Evolutionary conservation across 495 filamentous ascomycete species (phyloP).

Genomic region (Oleoguttula mirabilis): DNA sequence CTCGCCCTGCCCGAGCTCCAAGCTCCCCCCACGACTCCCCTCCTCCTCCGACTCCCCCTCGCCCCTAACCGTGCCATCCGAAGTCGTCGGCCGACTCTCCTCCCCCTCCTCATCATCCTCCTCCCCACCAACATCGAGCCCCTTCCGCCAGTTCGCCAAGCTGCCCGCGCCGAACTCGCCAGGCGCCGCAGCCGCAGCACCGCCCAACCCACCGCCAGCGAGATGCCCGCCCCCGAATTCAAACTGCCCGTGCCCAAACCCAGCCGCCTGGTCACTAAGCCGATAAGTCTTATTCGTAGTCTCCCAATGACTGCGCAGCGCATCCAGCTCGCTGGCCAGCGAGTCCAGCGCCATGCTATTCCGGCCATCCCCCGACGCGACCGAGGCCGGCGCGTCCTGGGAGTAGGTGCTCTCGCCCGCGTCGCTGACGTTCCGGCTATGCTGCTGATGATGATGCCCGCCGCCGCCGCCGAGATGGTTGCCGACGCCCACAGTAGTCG

Average conservation of each 20-base stretch:
- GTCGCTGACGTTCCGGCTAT: constrained; percentile 29
- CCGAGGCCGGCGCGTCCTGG: constrained; percentile 1
- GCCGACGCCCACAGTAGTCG: no score
- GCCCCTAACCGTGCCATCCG: constrained; percentile 4
- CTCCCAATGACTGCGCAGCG: constrained; percentile 84
- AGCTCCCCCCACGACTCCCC: not conserved
- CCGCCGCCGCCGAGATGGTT: not conserved
- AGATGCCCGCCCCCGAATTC: constrained; percentile 31
- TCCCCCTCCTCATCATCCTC: constrained; percentile 5
- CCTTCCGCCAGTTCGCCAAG: constrained; percentile 23
- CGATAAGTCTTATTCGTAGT: constrained; percentile 89
- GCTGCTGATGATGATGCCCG: no score
- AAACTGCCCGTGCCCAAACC: not conserved
- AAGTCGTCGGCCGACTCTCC: constrained; percentile 3
- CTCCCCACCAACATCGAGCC: constrained; percentile 14
- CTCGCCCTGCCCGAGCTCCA: no score
- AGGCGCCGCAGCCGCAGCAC: constrained; percentile 30
- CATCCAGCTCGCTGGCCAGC: constrained; percentile 81
- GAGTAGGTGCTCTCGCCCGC: constrained; percentile 13
- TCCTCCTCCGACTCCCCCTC: no score
- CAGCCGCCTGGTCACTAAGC: constrained; percentile 66
- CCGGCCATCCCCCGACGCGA: constrained; percentile 35
- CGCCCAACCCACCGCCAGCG: constrained; percentile 30
- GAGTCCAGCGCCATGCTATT: constrained; percentile 82
- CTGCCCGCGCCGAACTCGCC: not conserved